These are phyloP conservation scores for Boletus tomentosulus DNA, from an alignment of 768 basidiomycete species.

Conservation along the genomic window DNA sequence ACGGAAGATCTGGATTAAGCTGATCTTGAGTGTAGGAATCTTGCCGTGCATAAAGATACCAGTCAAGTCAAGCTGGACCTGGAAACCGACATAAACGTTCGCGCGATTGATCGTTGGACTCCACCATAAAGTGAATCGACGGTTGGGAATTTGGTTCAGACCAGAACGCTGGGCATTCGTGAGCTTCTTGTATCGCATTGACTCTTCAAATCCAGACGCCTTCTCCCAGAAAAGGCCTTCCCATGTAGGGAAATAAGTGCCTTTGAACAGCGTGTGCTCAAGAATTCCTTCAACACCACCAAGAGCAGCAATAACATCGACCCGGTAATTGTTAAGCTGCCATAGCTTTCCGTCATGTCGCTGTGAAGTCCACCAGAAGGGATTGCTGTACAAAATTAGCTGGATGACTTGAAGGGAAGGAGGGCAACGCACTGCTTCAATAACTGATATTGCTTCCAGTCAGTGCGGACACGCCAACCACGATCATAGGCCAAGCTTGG, in stretches of 20 bases:
- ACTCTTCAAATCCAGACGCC: constrained; percentile 94
- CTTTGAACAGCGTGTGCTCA: constrained; percentile 96
- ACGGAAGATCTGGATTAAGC: constrained; percentile 99
- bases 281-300: constrained; percentile 96
- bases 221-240: constrained; percentile 99
- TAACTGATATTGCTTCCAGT: constrained; percentile 97
- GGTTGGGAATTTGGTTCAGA: constrained; percentile 96
- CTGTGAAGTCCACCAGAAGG: constrained; percentile 99
- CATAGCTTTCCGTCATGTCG: constrained; percentile 95
- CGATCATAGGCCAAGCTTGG: constrained; percentile 90
- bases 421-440: constrained; percentile 68
- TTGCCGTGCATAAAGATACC: constrained; percentile 99
- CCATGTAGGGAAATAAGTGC: constrained; percentile 97
- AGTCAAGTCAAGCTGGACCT: constrained; percentile 96
- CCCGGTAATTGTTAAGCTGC: constrained; percentile 97
- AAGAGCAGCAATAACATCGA: constrained; percentile 97
- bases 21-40: constrained; percentile 97
- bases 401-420: not conserved
- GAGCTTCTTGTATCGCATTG: constrained; percentile 93
- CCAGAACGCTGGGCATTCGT: constrained; percentile 99
- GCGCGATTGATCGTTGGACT: constrained; percentile 98
- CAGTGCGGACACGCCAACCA: constrained; percentile 96
- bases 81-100: constrained; percentile 99
- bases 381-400: constrained; percentile 57
- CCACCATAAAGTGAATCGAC: constrained; percentile 99